Percentiles rank a stretch among this genome's conserved stretches.
phyloP scores from a whole-genome alignment of 805 yeast genomes.

The Suhomyces pyralidae region DNA sequence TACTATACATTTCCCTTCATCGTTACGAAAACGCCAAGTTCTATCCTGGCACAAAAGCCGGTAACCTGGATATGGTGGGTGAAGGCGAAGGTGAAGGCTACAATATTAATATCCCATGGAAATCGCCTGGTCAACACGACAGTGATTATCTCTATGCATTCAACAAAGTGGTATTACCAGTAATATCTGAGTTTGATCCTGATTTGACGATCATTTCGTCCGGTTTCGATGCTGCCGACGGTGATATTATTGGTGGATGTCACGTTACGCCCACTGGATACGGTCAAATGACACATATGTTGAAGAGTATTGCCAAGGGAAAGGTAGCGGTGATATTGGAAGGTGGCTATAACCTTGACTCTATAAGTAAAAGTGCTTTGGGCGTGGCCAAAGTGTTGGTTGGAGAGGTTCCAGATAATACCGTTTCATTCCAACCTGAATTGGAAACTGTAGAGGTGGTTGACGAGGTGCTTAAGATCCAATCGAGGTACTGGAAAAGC shows the following conservation, averaged over 20 bases:
- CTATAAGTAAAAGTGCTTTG: conserved; percentile 85
- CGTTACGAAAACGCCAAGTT: conserved; percentile 89
- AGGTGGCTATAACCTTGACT: conserved; percentile 94
- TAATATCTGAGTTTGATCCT: conserved; percentile 84
- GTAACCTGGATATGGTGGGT: conserved; percentile 79
- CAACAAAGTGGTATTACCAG: conserved; percentile 79
- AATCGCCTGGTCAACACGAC: conserved; percentile 85
- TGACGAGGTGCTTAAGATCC: conserved; percentile 74
- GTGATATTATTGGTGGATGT: conserved; percentile 95
- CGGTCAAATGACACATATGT: conserved; percentile 92
- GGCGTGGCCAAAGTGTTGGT: conserved; percentile 87
- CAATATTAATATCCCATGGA: conserved; percentile 93
- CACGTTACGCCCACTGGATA: conserved; percentile 94
- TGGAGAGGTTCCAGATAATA: conserved; percentile 91
- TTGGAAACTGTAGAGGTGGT: conserved; percentile 75
- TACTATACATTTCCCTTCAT: conserved; percentile 86
- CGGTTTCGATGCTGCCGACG: conserved; percentile 98
- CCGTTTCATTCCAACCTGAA: conserved; percentile 64
- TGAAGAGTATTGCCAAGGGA: conserved; percentile 85
- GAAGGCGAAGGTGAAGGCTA: conserved; percentile 84
- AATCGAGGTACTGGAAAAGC: conserved; percentile 84
- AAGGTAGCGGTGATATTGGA: conserved; percentile 86
- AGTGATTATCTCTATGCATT: conserved; percentile 95
- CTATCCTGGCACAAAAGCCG: conserved; percentile 91
- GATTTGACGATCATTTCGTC: conserved; percentile 90